These are phyloP conservation scores for Lipomyces yamanashiensis DNA, from an alignment of 805 yeast species.

Conservation along the genomic window DNA sequence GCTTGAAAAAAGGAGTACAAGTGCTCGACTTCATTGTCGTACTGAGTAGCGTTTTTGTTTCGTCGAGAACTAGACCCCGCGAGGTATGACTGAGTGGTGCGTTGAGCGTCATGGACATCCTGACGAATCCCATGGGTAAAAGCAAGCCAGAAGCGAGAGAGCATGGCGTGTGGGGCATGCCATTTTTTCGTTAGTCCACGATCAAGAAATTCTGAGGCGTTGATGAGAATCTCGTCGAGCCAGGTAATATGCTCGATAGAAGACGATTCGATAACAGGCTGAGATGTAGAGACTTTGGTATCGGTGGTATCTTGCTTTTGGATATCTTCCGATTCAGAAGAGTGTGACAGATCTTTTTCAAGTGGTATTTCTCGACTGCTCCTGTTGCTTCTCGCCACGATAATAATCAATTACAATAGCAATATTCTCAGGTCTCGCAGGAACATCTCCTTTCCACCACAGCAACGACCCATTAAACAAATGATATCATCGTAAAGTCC, in stretches of 20 bases:
- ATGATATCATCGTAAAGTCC: conserved; percentile 66
- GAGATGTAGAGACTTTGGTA: neutral
- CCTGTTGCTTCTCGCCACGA: conserved; percentile 28
- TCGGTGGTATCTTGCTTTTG: too few species aligned
- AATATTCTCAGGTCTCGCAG: conserved; percentile 69
- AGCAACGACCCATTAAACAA: conserved; percentile 62
- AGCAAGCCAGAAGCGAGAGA: conserved; percentile 49
- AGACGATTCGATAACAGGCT: neutral
- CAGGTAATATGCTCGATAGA: too few species aligned
- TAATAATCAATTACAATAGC: conserved; percentile 63
- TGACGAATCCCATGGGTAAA: conserved; percentile 64
- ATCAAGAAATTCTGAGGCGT: conserved; percentile 12
- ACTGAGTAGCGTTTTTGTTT: conserved; percentile 56
- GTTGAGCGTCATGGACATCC: conserved; percentile 57
- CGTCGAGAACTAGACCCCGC: conserved; percentile 46
- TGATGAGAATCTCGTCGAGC: neutral
- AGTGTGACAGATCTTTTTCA: too few species aligned
- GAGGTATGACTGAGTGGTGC: conserved; percentile 10
- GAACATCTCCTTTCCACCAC: conserved; percentile 62
- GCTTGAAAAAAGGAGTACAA: conserved; percentile 71
- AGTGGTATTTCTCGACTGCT: neutral
- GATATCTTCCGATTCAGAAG: too few species aligned
- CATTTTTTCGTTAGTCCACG: conserved; percentile 10
- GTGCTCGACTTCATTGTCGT: conserved; percentile 71
- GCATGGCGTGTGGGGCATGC: conserved; percentile 21